Evolutionary conservation across 768 basidiomycete species (phyloP).

Genomic region (Kwoniella bestiolae): DNA sequence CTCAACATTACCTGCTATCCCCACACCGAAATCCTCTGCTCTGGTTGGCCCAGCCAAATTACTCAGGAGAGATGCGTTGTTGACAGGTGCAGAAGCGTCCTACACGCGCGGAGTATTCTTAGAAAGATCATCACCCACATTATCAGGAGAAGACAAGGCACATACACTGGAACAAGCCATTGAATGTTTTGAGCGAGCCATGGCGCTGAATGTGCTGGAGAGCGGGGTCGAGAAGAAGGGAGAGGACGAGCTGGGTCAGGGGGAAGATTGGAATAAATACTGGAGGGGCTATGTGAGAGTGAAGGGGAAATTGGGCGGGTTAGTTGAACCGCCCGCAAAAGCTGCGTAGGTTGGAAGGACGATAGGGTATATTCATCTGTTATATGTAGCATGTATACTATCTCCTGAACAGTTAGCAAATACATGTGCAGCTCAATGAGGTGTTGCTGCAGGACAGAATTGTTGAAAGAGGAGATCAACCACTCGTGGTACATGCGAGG

Average conservation of each 20-base stretch:
- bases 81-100: constrained; percentile 45
- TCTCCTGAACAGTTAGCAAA: too few relatives aligned
- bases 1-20: constrained; percentile 12
- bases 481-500: too few relatives aligned
- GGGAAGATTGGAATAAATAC: constrained; percentile 49
- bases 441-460: too few relatives aligned
- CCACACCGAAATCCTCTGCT: constrained; percentile 22
- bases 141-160: constrained; percentile 14
- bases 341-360: background rate
- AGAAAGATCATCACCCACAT: constrained; percentile 30
- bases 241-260: constrained; percentile 29
- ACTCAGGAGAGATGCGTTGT: constrained; percentile 41
- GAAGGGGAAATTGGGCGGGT: constrained; percentile 33
- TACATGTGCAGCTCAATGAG: too few relatives aligned
- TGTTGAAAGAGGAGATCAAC: too few relatives aligned
- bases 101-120: constrained; percentile 43
- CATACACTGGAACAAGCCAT: constrained; percentile 35
- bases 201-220: constrained; percentile 38
- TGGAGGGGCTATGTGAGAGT: constrained; percentile 50
- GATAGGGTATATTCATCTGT: background rate
- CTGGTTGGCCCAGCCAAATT: constrained; percentile 27
- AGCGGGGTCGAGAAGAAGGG: constrained; percentile 33
- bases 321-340: constrained; percentile 18
- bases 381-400: background rate
- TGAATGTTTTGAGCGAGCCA: constrained; percentile 51